These are phyloP conservation scores for Ulmus americana DNA, from an alignment of 331 rosid species.

Conservation along the genomic window DNA sequence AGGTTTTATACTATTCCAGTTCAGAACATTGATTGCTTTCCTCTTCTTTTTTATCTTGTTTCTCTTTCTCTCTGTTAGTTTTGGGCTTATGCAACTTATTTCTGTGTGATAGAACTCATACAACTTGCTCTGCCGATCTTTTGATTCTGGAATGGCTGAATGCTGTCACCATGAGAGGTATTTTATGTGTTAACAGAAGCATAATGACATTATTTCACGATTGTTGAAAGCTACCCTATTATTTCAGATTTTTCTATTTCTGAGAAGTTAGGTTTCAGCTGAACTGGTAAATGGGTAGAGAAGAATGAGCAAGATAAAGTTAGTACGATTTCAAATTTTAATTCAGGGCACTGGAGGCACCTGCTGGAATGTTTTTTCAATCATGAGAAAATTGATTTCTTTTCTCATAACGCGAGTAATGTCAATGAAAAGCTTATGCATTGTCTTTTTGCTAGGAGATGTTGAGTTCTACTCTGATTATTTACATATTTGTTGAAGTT, in stretches of 20 bases:
- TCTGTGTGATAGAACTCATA: slow-evolving; percentile 62
- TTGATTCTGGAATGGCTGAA: slow-evolving; percentile 83
- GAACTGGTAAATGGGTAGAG: neutral
- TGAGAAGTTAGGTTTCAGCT: neutral
- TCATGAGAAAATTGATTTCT: neutral
- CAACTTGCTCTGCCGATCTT: slow-evolving; percentile 72
- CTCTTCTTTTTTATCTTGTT: neutral
- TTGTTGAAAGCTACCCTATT: neutral
- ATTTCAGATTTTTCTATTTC: neutral
- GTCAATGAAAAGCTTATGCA: neutral
- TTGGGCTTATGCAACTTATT: slow-evolving; percentile 16
- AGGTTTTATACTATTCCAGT: slow-evolving; percentile 44
- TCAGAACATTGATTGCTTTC: neutral
- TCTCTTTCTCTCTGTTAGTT: neutral
- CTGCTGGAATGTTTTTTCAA: neutral
- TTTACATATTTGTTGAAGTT: neutral
- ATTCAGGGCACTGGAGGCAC: neutral
- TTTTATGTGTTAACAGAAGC: slow-evolving; percentile 11
- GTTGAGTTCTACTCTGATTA: neutral
- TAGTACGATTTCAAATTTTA: neutral
- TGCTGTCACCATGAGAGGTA: slow-evolving; percentile 97
- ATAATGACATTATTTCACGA: neutral
- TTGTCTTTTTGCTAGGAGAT: neutral
- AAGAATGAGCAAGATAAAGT: neutral
- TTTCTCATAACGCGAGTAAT: neutral